Base-by-base conservation (phyloP, 805 yeast genomes). In the Myxozyma melibiosi region DNA sequence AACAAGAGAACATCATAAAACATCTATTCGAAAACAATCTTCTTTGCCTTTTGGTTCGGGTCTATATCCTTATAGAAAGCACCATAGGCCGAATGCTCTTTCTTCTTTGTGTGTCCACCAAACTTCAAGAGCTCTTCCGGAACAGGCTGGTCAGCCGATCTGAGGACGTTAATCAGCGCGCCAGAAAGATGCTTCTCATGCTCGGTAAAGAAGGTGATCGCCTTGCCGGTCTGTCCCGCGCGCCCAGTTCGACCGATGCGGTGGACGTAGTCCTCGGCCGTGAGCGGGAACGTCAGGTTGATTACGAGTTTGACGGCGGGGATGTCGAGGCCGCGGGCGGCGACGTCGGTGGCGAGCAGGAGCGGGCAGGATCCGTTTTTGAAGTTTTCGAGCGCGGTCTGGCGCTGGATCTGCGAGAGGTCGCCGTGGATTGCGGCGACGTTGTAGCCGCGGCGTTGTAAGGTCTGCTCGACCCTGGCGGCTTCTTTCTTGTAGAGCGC, bases 401-500 rank as follows among this genome's bases (percentile, higher is more conserved):
- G 86, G 75, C 99, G 85, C 74, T 92, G 97, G 51, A 80, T 85
- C 76, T 94, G 99, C 48, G 89, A 80, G 68, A 94, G 78, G 71
- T 94, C 98, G 59, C 99, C 99, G 70, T 94, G 99, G 64, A 94
- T 86, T 11, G 99, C 97, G 46, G 96, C 88, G 24, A 94, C 92
- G 8, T 79, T 70, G 74, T 82, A 91, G 18, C 94, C 92, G 66
- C 85, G 85, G 67, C 84, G 78, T 51, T 79, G 75, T 66, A 94
- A 79, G 44, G 84, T 79, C 66, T 84, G 80, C 75, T 94, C 98
- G 40, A 94, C 84, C 71, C 98, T 82, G 37, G 91, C 76, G 16
- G 99, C 99, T 76, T 94, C 99, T 71, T 94, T 94, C 75, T 94
- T 94, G 78, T 94, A 94, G 58, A 94, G 78, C 0, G 98, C 98